Evolutionary conservation across 2,329 filamentous ascomycete species (phyloP).

Genomic region (Fusarium abutilonis): DNA sequence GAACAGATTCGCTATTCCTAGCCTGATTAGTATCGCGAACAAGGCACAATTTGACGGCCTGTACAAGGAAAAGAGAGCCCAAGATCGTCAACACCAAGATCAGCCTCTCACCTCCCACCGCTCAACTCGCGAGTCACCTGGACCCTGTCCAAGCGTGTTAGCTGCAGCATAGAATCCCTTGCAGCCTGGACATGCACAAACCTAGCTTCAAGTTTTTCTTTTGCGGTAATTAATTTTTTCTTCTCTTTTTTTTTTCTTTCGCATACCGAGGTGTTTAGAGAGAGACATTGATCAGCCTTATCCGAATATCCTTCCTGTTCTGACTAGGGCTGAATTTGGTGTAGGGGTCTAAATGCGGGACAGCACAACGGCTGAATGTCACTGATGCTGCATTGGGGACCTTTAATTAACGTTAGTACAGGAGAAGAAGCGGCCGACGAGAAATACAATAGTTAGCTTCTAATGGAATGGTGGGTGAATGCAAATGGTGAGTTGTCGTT

Average conservation of each 20-base stretch:
- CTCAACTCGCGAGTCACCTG: conserved; percentile 11
- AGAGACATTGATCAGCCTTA: conserved; percentile 17
- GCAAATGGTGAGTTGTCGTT: conserved; percentile 18
- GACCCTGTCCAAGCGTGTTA: conserved; percentile 6
- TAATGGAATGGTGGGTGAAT: conserved; percentile 13
- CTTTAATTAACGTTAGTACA: too few relatives aligned
- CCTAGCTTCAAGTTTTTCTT: neutral
- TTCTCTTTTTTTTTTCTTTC: too few relatives aligned
- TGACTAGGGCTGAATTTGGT: conserved; percentile 3
- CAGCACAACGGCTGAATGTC: conserved; percentile 4
- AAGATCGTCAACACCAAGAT: neutral
- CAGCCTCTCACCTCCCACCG: conserved; percentile 16
- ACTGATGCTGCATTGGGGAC: neutral
- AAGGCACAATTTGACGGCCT: conserved; percentile 18
- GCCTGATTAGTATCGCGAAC: neutral
- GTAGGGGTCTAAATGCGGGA: conserved; percentile 1
- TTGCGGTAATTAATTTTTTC: conserved; percentile 24
- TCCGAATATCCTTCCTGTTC: conserved; percentile 2
- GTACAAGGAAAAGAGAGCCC: neutral
- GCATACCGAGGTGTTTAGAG: neutral
- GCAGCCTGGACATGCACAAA: neutral
- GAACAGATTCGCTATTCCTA: neutral
- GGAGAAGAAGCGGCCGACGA: conserved; percentile 8
- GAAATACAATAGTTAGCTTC: neutral
- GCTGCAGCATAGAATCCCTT: conserved; percentile 14